Percentiles rank a stretch among this genome's conserved stretches.
Conservation (phyloP, 1,284 basidiomycete species). For the Fistulinella staudtii region DNA sequence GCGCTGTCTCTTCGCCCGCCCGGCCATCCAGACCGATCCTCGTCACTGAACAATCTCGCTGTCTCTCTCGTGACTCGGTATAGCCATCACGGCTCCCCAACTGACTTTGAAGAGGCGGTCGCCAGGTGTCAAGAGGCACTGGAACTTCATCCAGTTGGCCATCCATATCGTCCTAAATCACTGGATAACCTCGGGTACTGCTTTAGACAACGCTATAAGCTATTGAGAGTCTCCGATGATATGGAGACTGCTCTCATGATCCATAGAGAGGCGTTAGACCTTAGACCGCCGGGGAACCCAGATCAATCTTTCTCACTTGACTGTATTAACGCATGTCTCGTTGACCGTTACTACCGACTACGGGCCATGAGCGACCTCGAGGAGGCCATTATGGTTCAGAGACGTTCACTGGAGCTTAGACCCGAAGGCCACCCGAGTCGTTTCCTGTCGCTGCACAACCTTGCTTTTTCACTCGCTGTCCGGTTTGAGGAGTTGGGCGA, state of each 20-base stretch:
- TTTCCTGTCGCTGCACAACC: conserved; percentile 1
- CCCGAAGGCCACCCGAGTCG: neutral
- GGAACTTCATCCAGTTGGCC: neutral
- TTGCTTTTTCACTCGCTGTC: neutral
- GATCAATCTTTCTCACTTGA: neutral
- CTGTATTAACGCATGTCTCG: neutral
- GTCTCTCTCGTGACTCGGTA: neutral
- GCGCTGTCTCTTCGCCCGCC: neutral
- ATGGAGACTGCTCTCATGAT: neutral
- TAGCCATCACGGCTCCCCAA: neutral
- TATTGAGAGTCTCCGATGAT: neutral
- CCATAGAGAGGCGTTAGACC: neutral
- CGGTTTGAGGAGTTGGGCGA: conserved; percentile 1
- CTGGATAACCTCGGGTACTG: neutral
- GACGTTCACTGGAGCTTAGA: neutral
- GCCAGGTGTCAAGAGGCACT: neutral
- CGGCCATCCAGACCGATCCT: neutral
- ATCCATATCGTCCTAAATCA: neutral
- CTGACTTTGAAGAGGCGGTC: neutral
- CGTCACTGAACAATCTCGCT: neutral
- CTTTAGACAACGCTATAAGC: neutral
- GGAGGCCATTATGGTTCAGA: neutral
- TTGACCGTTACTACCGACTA: neutral
- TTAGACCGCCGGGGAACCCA: neutral
- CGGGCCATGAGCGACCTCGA: neutral